Base-by-base conservation (phyloP, 228 moss, liverwort and hornwort genomes). In the Sphagnum magellanicum region DNA sequence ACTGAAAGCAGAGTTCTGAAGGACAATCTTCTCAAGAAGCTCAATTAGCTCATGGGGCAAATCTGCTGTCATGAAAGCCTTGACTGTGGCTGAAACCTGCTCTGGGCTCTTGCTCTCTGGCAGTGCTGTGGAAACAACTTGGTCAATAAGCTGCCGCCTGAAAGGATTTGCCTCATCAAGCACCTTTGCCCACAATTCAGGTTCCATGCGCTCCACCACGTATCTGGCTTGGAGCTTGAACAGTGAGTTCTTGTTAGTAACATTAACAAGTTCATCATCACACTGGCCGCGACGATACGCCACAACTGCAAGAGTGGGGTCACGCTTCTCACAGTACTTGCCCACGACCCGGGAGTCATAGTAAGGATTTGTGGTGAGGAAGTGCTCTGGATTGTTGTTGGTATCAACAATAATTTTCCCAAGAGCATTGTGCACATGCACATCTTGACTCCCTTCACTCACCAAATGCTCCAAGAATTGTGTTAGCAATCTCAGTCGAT, bases 221-320 rank as follows among this genome's bases (percentile, higher is more conserved):
- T 98, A 98, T 87, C 97, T 91, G 78, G 98, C 94, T 74, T 98
- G 98, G 71, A 94, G 87, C 83, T 98, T 98, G 76, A 98, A 98
- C 16, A 98, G 80, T 53, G 98, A 98, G 69, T 98, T 98, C 77
- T 92, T 98, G 80, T 94, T 98, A 48, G 98, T 98, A 10, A 98
- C 91, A 60, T 81, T 94, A 55, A 98, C 89, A 74, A 98, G 88
- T 81, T 98, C 98, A 55, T 92, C 98, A 68, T 98, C 98, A 74
- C 98, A 98, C 15, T 86, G 89, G 59, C 98, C 98, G 53, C 98
- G 91, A 75, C 89, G 76, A 65, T 98, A 98, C 9, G 98, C 98
- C 76, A 98, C 98, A 64, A 98, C 98, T 71, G 98, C 98, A 58
- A 98, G 79, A 47, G 93, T 94, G 55, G 98, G 94, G 71, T 98